Evolutionary conservation across 2,329 filamentous ascomycete species (phyloP), one percentile per base, ranked within the genome.

Genomic region (Alternaria gansuensis): DNA sequence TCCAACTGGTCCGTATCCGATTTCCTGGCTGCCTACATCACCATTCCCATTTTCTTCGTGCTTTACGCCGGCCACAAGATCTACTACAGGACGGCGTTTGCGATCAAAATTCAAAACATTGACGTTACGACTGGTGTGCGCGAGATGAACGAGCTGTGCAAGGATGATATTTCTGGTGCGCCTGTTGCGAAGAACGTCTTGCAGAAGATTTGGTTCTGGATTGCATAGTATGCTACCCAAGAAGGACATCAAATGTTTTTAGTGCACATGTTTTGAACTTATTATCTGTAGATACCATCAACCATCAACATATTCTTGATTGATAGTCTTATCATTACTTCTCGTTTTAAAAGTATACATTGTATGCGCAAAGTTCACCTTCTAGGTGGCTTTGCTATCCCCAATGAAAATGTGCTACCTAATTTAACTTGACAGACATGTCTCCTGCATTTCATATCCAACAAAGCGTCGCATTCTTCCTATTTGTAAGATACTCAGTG

Each of bases 11-110:
- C 62, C 39, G 76, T 78, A 0, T 69, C 81, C n/a, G 79, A 81
- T n/a, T 85, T 85, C 60, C 65, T 85, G 21, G 84, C 82, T 0
- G 80, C 80, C 1, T 84, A 84, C 59, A 81, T 84, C 14, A 82
- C 81, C 0, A 41, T 78, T 23, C 75, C 75, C 0, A 75, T 78
- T 21, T 77, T 76, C 61, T 31, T 76, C 5, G 70, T 63, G 9
- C 53, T 78, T 26, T 78, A 77, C 36, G 13, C 74, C 11, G 74
- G 73, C 13, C 75, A 77, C 57, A 77, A 77, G 63, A 60, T 71
- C 13, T 72, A 59, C 46, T 75, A 63, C 50, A 57, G 65, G 13
- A 77, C 75, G 1, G 41, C 60, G 2, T 73, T 73, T 36, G 64
- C 64, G 0, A 74, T 76, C 36, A 67, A 62, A 34, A 37, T 75